Evolutionary conservation across 306 rosid species (phyloP).

Genomic region (Amphicarpaea edgeworthii): DNA sequence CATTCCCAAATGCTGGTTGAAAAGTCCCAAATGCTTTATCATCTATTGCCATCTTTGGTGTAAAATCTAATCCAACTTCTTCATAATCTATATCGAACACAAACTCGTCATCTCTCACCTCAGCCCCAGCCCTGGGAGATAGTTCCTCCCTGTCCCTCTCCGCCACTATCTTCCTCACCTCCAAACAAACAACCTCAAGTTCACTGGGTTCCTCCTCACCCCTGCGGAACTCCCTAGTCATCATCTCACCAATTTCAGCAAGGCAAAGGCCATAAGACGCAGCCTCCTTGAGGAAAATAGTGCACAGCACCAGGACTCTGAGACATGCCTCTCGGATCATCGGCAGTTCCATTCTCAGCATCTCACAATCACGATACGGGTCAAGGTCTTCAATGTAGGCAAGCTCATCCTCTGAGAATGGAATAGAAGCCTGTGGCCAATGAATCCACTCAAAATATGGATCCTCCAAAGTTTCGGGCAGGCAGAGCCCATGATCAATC

Average conservation of each 20-base stretch:
- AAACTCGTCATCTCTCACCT: slow-evolving; percentile 61
- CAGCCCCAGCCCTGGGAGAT: slow-evolving; percentile 65
- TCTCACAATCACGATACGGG: slow-evolving; percentile 69
- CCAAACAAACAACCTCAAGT: slow-evolving; percentile 89
- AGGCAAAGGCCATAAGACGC: slow-evolving; percentile 84
- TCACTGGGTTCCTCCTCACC: slow-evolving; percentile 98
- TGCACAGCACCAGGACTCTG: slow-evolving; percentile 88
- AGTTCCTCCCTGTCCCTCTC: slow-evolving; percentile 77
- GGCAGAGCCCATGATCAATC: slow-evolving; percentile 97
- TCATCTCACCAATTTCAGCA: slow-evolving; percentile 98
- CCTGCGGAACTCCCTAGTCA: slow-evolving; percentile 85
- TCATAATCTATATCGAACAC: slow-evolving; percentile 80
- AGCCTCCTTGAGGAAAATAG: slow-evolving; percentile 88
- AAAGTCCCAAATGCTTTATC: slow-evolving; percentile 62
- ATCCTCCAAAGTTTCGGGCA: slow-evolving; percentile 94
- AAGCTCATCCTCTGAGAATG: slow-evolving; percentile 92
- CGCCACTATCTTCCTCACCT: slow-evolving; percentile 71
- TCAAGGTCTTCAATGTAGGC: slow-evolving; percentile 70
- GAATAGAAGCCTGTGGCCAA: slow-evolving; percentile 99
- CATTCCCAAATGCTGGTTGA: slow-evolving; percentile 54
- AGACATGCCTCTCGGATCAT: slow-evolving; percentile 98
- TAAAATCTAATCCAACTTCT: slow-evolving; percentile 54
- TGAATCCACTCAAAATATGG: slow-evolving; percentile 99
- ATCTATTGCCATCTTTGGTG: slow-evolving; percentile 49
- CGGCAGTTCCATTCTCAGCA: slow-evolving; percentile 84